Conservation (phyloP, 164 flowering plant genomes). For the Nymphaea colorata region DNA sequence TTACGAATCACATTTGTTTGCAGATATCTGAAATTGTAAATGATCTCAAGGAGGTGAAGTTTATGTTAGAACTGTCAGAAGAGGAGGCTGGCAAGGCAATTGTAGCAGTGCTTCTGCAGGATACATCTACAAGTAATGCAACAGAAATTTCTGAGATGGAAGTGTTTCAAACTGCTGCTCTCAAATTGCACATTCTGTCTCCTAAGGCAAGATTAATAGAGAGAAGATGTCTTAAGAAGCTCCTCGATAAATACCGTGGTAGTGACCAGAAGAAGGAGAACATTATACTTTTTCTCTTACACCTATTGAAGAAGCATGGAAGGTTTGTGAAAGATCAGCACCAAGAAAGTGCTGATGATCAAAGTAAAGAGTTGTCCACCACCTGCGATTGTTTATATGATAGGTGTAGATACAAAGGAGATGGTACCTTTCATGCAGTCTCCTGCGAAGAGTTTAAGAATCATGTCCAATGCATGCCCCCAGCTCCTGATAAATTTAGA, state of each 20-base stretch:
- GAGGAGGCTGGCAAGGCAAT: slow-evolving; percentile 65
- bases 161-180: slow-evolving; percentile 44
- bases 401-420: background rate
- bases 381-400: slow-evolving; percentile 1
- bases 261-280: slow-evolving; percentile 35
- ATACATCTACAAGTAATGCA: slow-evolving; percentile 22
- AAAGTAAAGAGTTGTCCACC: slow-evolving; percentile 8
- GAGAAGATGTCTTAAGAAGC: slow-evolving; percentile 53
- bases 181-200: slow-evolving; percentile 41
- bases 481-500: slow-evolving; percentile 49
- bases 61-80: slow-evolving; percentile 26
- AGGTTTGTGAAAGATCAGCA: slow-evolving; percentile 17
- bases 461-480: slow-evolving; percentile 7
- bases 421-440: slow-evolving; percentile 9
- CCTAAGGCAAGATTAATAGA: slow-evolving; percentile 49
- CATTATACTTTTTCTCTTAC: slow-evolving; percentile 34
- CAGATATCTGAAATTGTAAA: slow-evolving; percentile 54
- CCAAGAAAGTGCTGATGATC: slow-evolving; percentile 9
- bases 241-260: slow-evolving; percentile 29
- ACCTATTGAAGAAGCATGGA: slow-evolving; percentile 49
- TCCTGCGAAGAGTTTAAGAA: background rate
- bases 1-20: slow-evolving; percentile 3
- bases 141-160: slow-evolving; percentile 25
- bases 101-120: slow-evolving; percentile 29
- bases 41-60: slow-evolving; percentile 26